phyloP scores from a whole-genome alignment of 2,329 filamentous ascomycete genomes.

The Myriosclerotinia curreyana region DNA sequence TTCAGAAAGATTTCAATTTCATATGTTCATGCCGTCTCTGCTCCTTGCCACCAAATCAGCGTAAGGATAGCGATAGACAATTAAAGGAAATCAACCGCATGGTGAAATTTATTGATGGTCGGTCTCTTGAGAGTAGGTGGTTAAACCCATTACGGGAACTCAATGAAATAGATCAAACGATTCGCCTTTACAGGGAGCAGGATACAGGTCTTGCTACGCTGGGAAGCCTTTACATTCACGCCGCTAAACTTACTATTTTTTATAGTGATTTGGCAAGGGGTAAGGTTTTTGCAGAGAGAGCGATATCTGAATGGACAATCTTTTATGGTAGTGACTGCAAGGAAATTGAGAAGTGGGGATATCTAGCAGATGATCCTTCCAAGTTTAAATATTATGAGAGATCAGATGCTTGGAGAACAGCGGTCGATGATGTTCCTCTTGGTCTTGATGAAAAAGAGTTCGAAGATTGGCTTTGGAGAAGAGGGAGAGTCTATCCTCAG shows the following conservation, averaged over 20 bases:
- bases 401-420: conserved; percentile 27
- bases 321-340: conserved; percentile 25
- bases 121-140: conserved; percentile 21
- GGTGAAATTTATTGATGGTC: conserved; percentile 33
- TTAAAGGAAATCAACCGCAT: conserved; percentile 32
- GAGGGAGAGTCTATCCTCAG: conserved; percentile 22
- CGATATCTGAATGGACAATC: conserved; percentile 24
- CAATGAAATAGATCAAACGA: conserved; percentile 32
- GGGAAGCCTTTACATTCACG: conserved; percentile 33
- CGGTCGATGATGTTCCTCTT: conserved; percentile 25
- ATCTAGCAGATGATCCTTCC: conserved; percentile 26
- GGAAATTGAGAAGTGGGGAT: conserved; percentile 20
- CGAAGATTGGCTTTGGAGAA: conserved; percentile 32
- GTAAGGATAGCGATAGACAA: conserved; percentile 38
- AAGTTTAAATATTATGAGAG: conserved; percentile 25
- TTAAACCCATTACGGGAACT: conserved; percentile 24
- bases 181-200: conserved; percentile 36
- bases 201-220: conserved; percentile 31
- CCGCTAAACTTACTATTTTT: conserved; percentile 35
- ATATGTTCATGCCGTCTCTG: conserved; percentile 41
- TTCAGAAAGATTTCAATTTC: conserved; percentile 40
- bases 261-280: conserved; percentile 40
- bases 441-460: conserved; percentile 25
- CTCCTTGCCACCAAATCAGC: conserved; percentile 39
- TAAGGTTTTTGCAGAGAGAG: conserved; percentile 35